Base-by-base conservation (phyloP, 2,329 filamentous ascomycete genomes). In the Botrytis hyacinthi region DNA sequence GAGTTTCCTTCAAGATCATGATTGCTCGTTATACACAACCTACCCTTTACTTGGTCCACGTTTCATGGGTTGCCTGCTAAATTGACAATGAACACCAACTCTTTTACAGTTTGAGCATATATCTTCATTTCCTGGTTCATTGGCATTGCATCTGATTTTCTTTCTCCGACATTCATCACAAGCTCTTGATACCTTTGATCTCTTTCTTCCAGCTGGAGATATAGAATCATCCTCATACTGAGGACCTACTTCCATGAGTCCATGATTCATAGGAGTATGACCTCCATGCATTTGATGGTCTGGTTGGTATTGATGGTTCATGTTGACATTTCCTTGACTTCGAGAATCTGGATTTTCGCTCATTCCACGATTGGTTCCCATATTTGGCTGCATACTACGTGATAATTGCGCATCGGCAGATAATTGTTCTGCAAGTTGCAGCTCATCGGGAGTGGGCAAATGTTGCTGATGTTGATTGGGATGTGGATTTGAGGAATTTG, bases 81-180 rank as follows among this genome's bases (percentile, higher is more conserved):
- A 97, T 32, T 94, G 87, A 82, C 94, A 97, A 35, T 86, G 85
- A n/a, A 90, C 88, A n/a, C 88, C 88, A 12, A 93, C 91, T 71
- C 93, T 89, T 72, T 90, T 90, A 81, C 94, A 97, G 79, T 93
- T 95, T 4, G 92, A 92, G 79, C 94, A 97, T 9, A 92, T 90
- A 74, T 90, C 88, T 29, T 92, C 89, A 26, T 90, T 91, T 9
- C 87, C 87, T 80, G 97, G 93, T 14, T 91, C 91, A 74, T 89
- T 88, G 7, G 93, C 92, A 83, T 97, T 94, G 79, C 94, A 97
- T 80, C 94, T 93, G 74, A 97, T 93, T 85, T 95, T 97, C 83
- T 97, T 97, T 72, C 94, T 88, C 61, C 94, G 88, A 80, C 94
- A 97, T 80, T 97, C 93, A 80, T 97, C 94, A 79, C 94, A 97